Percentiles rank a stretch among this genome's conserved stretches.
Evolutionary conservation across 2,329 filamentous ascomycete species (phyloP).

Genomic region (Coniochaeta prunicola): DNA sequence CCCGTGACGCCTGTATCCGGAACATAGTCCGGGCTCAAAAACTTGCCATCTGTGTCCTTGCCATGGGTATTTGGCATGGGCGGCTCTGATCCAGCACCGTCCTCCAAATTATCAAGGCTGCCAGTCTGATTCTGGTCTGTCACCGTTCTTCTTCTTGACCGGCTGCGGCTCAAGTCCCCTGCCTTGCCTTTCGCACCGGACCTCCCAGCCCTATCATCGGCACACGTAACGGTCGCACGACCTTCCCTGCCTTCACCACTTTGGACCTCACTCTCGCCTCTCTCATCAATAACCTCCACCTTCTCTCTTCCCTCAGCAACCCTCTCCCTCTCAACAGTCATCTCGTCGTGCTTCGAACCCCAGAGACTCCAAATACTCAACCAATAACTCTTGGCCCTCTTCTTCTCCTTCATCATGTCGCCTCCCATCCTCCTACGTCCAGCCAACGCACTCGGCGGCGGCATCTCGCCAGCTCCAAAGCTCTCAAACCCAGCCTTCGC

Average conservation of each 20-base stretch:
- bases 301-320: conserved; percentile 28
- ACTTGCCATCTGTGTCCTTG: conserved; percentile 15
- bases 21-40: conserved; percentile 33
- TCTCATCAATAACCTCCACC: conserved; percentile 20
- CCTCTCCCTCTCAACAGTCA: conserved; percentile 55
- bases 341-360: conserved; percentile 84
- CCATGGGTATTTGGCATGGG: not conserved
- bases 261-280: not conserved
- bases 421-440: conserved; percentile 52
- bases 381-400: conserved; percentile 57
- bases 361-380: conserved; percentile 79
- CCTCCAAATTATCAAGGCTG: not conserved
- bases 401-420: conserved; percentile 39
- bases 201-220: not conserved
- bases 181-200: not conserved
- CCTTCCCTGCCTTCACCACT: not conserved
- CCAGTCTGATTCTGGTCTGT: conserved; percentile 1
- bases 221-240: not conserved
- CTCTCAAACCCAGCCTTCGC: conserved; percentile 64
- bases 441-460: conserved; percentile 78
- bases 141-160: not conserved
- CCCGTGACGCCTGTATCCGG: conserved; percentile 45
- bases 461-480: conserved; percentile 64
- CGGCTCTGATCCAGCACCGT: conserved; percentile 4
- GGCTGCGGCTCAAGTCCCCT: not conserved